Conservation (phyloP, 2,329 filamentous ascomycete species). For the Domatiomyces globalis region DNA sequence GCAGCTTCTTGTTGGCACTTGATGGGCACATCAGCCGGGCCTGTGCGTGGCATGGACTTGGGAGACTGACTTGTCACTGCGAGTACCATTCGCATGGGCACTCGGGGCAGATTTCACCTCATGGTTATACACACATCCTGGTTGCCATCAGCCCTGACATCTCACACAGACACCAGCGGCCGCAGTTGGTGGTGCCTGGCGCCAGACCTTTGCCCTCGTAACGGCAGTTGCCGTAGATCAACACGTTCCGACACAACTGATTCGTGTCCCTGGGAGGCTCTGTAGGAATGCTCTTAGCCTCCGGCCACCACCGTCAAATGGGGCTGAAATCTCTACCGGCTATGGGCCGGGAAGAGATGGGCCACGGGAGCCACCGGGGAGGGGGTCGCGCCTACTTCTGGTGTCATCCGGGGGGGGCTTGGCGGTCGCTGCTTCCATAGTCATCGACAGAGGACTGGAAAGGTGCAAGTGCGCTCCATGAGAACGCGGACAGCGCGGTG, state of each 20-base stretch:
- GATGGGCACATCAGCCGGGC: neutral
- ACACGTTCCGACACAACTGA: constrained; percentile 67
- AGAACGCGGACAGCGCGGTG: neutral
- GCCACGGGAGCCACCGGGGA: too few relatives aligned
- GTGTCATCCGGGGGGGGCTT: neutral
- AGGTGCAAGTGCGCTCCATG: neutral
- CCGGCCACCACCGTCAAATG: neutral
- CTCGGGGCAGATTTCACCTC: constrained; percentile 50
- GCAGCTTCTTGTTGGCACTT: constrained; percentile 26
- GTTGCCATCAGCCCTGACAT: constrained; percentile 6
- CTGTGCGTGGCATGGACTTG: neutral
- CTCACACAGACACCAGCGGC: neutral
- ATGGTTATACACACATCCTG: constrained; percentile 73
- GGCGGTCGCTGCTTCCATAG: neutral
- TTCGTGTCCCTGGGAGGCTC: constrained; percentile 67
- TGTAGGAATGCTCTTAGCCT: constrained; percentile 20
- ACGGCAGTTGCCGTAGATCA: constrained; percentile 85
- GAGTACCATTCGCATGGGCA: constrained; percentile 20
- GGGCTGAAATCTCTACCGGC: too few relatives aligned
- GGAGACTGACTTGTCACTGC: constrained; percentile 22
- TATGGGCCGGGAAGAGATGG: too few relatives aligned
- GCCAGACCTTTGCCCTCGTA: constrained; percentile 65
- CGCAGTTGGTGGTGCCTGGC: constrained; percentile 1
- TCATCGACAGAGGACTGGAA: neutral
- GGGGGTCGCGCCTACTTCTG: neutral